Base-by-base conservation (phyloP, 83 land plant genomes). In the Picea mariana region DNA sequence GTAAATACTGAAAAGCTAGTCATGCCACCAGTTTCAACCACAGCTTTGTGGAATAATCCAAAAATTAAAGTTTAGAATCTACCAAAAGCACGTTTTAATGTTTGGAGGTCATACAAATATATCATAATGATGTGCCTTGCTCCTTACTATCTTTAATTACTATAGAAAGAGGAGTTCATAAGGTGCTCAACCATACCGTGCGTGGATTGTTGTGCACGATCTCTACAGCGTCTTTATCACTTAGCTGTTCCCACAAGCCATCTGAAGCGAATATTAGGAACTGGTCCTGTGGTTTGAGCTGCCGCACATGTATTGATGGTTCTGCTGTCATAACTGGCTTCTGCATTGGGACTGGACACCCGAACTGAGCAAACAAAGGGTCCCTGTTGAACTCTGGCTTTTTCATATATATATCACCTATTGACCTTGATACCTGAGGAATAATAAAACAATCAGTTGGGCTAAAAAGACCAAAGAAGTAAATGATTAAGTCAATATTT, bases 181-280 rank as follows among this genome's bases (percentile, higher is more conserved):
- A 71, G 38, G 13, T 17, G 27, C 38, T 38, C 1, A 71, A 79
- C 9, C 88, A 87, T 90, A 90, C 92, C 27, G 78, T 81, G 86
- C 94, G 84, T 17, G 94, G 94, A 82, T 83, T 84, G 34, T 83
- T 84, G 61, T 77, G 84, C 31, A 92, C 94, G 12, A 92, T 92
- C 34, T 88, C 87, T 42, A 88, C 92, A 31, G 92, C 94, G 40
- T 75, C 86, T 80, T 90, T 71, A 71, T 92, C 92, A 61, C 80
- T 87, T 34, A 92, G 58, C 27, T 90, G 92, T 83, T 92, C 94
- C 94, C 92, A 92, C 6, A 92, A 84, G 21, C 94, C 94, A 85
- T 92, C 94, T 34, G 94, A 90, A 75, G 94, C 94, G 85, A 92
- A 92, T 68, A 92, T 92, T 55, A 92, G 24, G 26, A 92, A 92